Base-by-base conservation (phyloP, 768 basidiomycete genomes). In the Kwoniella sp. region DNA sequence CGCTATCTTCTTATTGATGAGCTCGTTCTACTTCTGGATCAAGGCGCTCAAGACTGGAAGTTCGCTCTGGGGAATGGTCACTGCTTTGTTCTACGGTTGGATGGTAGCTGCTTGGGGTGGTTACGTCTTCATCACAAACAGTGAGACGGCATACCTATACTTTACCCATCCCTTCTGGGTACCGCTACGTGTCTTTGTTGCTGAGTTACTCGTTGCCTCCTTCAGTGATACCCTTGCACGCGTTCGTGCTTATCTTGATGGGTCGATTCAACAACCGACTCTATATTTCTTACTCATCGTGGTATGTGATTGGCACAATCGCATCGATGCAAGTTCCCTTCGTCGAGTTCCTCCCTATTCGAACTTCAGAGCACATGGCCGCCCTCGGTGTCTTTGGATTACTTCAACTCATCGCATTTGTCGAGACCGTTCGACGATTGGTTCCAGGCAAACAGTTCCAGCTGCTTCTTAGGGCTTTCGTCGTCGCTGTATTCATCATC, bases 71-170 rank as follows among this genome's bases (percentile, higher is more conserved):
- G 95, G 92, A 22, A 90, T 91, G 25, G 74, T 91, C 44, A 88
- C 96, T 49, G 96, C 94, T 19, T 82, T 98, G 2, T 98, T 98
- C 82, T 99, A 99, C 83, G 98, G 97, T 71, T 99, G 98, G 85
- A 99, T 99, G 96, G 96, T 99, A n/a, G 95, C 96, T 56, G 96
- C 96, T 29, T 99, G 96, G 96, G 96, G 95, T 90, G 72, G 72
- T 48, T 99, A 98, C 81, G 96, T 90, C 0, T 99, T 99, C 85
- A 99, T 99, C 80, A 99, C 96, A 50, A 99, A 99, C 84, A 99
- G 79, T 80, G 62, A 67, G 77, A 19, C 24, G 15, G 19, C 40
- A 49, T 51, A 25, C 21, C 19, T 5, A 46, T 25, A 13, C 50
- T 24, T 19, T 24, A 13, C 50, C 27, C 47, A 15, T n/a, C n/a